Evolutionary conservation across 1,139 yeast species (phyloP).

Genomic region (Lizanozyma gosingica): DNA sequence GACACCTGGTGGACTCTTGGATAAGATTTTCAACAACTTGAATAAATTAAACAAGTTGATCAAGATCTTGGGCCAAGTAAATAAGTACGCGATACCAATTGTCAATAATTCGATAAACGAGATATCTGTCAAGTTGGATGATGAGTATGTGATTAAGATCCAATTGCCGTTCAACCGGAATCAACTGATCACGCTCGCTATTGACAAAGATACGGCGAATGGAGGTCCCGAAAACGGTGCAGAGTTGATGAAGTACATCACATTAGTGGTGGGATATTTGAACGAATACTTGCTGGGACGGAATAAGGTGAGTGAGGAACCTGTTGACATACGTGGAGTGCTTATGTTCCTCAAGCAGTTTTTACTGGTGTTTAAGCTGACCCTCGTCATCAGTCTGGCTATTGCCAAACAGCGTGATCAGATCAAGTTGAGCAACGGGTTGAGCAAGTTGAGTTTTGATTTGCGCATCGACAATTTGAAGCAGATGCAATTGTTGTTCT

Average conservation of each 20-base stretch:
- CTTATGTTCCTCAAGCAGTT: neutral
- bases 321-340: neutral
- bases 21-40: conserved; percentile 20
- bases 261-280: conserved; percentile 17
- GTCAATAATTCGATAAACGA: conserved; percentile 20
- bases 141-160: conserved; percentile 6
- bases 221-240: conserved; percentile 1
- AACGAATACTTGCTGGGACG: conserved; percentile 13
- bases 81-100: conserved; percentile 17
- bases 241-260: conserved; percentile 8
- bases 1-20: conserved; percentile 11
- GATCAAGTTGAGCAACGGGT: conserved; percentile 21
- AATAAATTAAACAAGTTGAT: conserved; percentile 25
- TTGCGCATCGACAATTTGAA: conserved; percentile 24
- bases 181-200: neutral
- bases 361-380: neutral
- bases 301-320: neutral
- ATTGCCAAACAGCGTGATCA: conserved; percentile 6
- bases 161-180: neutral
- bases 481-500: conserved; percentile 24
- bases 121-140: conserved; percentile 23
- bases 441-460: conserved; percentile 25
- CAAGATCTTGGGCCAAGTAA: conserved; percentile 25
- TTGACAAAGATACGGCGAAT: conserved; percentile 3
- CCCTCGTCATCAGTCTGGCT: conserved; percentile 8